Conservation (phyloP, 345 rosid genomes). For the Luvunga scandens region DNA sequence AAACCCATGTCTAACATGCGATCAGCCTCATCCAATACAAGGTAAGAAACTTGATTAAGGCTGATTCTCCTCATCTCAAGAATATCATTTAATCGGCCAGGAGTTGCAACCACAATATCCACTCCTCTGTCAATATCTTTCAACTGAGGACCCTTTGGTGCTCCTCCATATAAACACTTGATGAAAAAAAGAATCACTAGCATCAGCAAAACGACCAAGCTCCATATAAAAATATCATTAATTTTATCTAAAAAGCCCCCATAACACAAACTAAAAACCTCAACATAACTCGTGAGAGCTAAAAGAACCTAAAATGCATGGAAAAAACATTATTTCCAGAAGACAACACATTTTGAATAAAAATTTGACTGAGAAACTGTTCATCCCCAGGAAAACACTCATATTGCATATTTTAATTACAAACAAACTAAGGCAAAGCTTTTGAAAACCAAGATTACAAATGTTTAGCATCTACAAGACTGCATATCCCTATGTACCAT, state of each 20-base stretch:
- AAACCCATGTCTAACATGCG: conserved; percentile 99
- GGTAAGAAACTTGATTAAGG: conserved; percentile 84
- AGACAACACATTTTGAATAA: background rate
- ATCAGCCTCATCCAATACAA: conserved; percentile 98
- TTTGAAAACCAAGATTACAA: background rate
- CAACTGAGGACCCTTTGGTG: conserved; percentile 93
- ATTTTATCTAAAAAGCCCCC: background rate
- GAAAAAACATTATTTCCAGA: background rate
- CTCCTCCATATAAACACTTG: conserved; percentile 98
- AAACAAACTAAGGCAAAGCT: background rate
- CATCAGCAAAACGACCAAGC: conserved; percentile 4
- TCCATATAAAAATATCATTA: background rate
- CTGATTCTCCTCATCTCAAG: conserved; percentile 94
- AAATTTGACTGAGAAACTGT: background rate
- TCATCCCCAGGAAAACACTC: background rate
- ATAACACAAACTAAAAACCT: background rate
- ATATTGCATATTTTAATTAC: background rate
- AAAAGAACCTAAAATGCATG: background rate
- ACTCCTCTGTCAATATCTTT: conserved; percentile 90
- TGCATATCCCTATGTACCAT: background rate
- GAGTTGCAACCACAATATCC: conserved; percentile 97
- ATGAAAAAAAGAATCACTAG: conserved; percentile 5
- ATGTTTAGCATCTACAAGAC: background rate
- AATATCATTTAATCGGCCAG: conserved; percentile 95
- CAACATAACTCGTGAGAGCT: background rate